phyloP scores from a whole-genome alignment of 1,139 yeast genomes.

The Tardiomyces depauwii region DNA sequence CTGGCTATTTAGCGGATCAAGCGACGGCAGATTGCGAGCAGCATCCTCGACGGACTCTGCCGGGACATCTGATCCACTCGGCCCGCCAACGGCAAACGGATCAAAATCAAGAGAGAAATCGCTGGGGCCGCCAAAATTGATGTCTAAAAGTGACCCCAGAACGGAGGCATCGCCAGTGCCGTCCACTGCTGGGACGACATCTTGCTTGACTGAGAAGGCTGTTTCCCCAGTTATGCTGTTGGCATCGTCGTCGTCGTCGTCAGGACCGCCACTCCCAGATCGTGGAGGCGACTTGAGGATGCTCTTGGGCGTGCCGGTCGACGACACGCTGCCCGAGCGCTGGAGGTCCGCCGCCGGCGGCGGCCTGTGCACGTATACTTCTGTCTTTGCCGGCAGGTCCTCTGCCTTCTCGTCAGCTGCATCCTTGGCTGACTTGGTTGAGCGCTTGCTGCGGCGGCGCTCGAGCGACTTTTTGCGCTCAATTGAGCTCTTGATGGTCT shows the following conservation, averaged over 20 bases:
- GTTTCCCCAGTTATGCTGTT: neutral
- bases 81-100: neutral
- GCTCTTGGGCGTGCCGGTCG: conserved; percentile 9
- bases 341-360: neutral
- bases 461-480: conserved; percentile 27
- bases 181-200: neutral
- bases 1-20: no score
- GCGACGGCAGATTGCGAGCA: no score
- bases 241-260: neutral
- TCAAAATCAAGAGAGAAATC: neutral
- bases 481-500: conserved; percentile 24
- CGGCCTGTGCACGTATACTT: conserved; percentile 7
- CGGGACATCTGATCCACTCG: no score
- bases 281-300: conserved; percentile 13
- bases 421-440: conserved; percentile 5
- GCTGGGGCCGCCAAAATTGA: neutral
- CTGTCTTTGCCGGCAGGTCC: conserved; percentile 20
- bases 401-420: conserved; percentile 10
- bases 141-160: neutral
- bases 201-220: neutral
- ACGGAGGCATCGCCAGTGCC: no score
- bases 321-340: neutral
- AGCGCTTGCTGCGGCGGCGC: conserved; percentile 19
- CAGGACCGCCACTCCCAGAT: neutral
- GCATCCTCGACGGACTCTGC: no score